phyloP scores from a whole-genome alignment of 345 rosid genomes.

The Anastatica hierochuntica region DNA sequence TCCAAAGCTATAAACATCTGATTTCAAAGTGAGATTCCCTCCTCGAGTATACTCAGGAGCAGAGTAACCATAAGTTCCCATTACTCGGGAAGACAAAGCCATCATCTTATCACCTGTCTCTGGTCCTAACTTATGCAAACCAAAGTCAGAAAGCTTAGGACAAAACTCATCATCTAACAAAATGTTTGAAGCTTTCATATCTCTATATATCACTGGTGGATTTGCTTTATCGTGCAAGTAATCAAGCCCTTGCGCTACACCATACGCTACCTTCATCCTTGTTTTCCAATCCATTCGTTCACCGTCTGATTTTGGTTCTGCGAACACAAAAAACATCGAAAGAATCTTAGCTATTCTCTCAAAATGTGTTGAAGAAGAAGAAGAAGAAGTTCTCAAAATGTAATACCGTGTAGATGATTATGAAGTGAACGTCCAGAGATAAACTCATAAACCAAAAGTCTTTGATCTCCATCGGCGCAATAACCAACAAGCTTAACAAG shows the following conservation, averaged over 20 bases:
- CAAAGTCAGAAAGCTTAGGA: constrained; percentile 58
- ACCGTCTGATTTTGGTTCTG: constrained; percentile 24
- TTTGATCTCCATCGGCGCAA: constrained; percentile 70
- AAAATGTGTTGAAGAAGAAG: background rate
- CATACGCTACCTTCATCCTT: constrained; percentile 54
- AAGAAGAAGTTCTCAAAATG: background rate
- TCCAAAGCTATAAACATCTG: constrained; percentile 80
- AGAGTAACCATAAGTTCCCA: constrained; percentile 72
- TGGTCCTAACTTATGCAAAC: constrained; percentile 45
- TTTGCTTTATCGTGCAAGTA: constrained; percentile 46
- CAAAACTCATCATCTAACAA: constrained; percentile 39
- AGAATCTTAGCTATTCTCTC: background rate
- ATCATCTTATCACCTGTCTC: constrained; percentile 32
- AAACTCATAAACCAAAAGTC: constrained; percentile 51
- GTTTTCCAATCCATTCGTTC: constrained; percentile 46
- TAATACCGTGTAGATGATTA: constrained; percentile 44
- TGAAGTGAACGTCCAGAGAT: constrained; percentile 42
- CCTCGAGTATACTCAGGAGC: constrained; percentile 69
- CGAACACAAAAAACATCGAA: background rate
- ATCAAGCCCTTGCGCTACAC: constrained; percentile 60
- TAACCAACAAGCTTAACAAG: constrained; percentile 50
- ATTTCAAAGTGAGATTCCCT: constrained; percentile 40
- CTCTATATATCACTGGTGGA: constrained; percentile 51
- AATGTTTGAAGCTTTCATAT: constrained; percentile 55
- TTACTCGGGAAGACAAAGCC: constrained; percentile 35